Conservation (phyloP, 1,284 basidiomycete species). For the Inonotus obliquus region DNA sequence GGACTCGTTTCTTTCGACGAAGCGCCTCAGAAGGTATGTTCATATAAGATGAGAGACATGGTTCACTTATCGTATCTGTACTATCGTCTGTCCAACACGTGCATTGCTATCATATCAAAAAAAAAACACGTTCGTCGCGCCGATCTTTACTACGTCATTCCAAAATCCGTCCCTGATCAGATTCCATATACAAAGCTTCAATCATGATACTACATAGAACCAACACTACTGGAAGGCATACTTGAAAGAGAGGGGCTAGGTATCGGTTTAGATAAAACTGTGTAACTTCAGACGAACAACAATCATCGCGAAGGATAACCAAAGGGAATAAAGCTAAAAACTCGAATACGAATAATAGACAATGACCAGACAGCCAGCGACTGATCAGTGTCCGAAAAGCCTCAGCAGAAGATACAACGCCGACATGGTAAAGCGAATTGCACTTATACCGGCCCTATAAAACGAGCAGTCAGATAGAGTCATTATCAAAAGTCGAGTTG, state of each 20-base stretch:
- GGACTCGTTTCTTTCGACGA: no score
- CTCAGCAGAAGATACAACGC: slow-evolving; percentile 74
- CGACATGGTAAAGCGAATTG: slow-evolving; percentile 75
- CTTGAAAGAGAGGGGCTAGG: background rate
- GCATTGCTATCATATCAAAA: no score
- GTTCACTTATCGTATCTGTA: no score
- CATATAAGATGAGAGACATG: no score
- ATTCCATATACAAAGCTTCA: background rate
- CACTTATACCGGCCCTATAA: slow-evolving; percentile 68
- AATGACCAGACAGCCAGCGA: slow-evolving; percentile 4
- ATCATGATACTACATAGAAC: slow-evolving; percentile 3
- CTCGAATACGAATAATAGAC: background rate
- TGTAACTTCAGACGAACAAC: background rate
- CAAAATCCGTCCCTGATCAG: background rate
- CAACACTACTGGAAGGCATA: background rate
- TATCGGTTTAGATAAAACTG: background rate
- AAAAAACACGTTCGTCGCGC: background rate
- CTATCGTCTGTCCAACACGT: no score
- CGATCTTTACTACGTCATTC: background rate
- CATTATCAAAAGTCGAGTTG: background rate
- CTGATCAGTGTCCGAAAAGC: slow-evolving; percentile 47
- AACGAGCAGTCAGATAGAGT: slow-evolving; percentile 14
- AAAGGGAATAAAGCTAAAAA: background rate
- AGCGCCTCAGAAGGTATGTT: no score
- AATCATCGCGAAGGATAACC: background rate